Evolutionary conservation across 805 yeast genomes (phyloP), one percentile per base, ranked within the genome.

Genomic region (Kluyveromyces dobzhanskii): DNA sequence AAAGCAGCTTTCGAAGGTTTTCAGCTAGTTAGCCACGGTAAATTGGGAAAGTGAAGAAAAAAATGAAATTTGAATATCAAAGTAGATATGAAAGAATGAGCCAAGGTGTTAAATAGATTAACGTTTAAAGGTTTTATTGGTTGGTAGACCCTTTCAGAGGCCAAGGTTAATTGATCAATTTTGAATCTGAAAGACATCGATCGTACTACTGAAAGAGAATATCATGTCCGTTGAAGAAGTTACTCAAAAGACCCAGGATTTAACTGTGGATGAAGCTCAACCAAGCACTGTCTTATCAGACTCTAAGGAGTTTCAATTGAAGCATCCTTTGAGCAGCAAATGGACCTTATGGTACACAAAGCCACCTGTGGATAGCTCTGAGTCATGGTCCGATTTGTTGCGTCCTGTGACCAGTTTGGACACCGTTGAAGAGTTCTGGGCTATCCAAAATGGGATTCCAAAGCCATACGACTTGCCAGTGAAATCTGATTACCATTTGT

Each of bases 401-500:
- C 87, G 87, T 69, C 94, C 95, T 42, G 94, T 92, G 37, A 90
- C 87, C 51, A 77, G 94, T 17, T 86, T 92, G 54, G 75, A 79
- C 40, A 78, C 95, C n/a, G 97, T 92, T 38, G 98, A 92, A 70
- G 97, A 90, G 64, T 92, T 92, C 70, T 92, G 98, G 98, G 98
- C 97, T 18, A 82, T 90, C 49, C 84, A 78, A 71, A 88, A 92
- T 65, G 83, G 94, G 31, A 80, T 92, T 53, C 97, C 97, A 50
- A 78, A 78, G 53, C 95, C 95, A 37, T 76, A 78, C 46, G 95
- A 87, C 59, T 73, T 92, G 59, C 97, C 97, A 52, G 59, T 81
- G 55, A 85, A 80, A 65, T 84, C 96, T 10, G 97, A 92, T 66
- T 90, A 90, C 68, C 95, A 92, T 62, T 76, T 90, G 57, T 92